Evolutionary conservation across 208 protist species (phyloP), one percentile per base, ranked within the genome.

Genomic region (Leishmania martiniquensis): DNA sequence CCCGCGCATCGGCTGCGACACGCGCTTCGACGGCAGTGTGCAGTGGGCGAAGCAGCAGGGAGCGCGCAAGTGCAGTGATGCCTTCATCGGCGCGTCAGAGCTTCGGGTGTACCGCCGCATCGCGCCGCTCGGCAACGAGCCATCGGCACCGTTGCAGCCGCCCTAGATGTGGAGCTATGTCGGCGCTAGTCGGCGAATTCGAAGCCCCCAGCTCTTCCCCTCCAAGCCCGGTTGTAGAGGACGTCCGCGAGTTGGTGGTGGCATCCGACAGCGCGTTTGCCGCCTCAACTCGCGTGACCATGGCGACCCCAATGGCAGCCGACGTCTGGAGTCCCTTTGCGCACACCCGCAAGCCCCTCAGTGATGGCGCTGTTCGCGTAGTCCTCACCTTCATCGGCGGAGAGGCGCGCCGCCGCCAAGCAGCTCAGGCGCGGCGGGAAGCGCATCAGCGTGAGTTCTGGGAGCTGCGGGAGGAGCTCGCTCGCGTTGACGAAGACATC

Each of bases 401-500:
- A 20, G 83, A 84, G 52, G 83, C 83, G 45, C 76, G 78, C 34
- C 79, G 76, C 25, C 80, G 75, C 15, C 83, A 76, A 34, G 62
- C 45, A 17, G 67, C 73, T n/a, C 74, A 81, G 45, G 52, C 47
- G 59, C 49, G 55, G 52, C 63, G 81, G 42, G 69, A 73, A 37
- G 77, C 66, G 37, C 80, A 85, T 51, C 74, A 77, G 57, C 78
- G 75, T 7, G 74, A 87, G 78, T 83, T 85, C 52, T 95, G 76
- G 82, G 80, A 75, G 57, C 85, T 85, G 78, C 86, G 80, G 49
- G 87, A 87, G 78, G 85, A 86, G 72, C 78, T 88, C 49, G 89
- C 80, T 1, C 84, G 80, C 69, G 74, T 84, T 49, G 90, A 86
- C 55, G 84, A 89, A 62, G 80, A 78, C 77, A 83, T 74, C 73